Conservation (phyloP, 352 stramenopile species). For the Pythium plurisporium region DNA sequence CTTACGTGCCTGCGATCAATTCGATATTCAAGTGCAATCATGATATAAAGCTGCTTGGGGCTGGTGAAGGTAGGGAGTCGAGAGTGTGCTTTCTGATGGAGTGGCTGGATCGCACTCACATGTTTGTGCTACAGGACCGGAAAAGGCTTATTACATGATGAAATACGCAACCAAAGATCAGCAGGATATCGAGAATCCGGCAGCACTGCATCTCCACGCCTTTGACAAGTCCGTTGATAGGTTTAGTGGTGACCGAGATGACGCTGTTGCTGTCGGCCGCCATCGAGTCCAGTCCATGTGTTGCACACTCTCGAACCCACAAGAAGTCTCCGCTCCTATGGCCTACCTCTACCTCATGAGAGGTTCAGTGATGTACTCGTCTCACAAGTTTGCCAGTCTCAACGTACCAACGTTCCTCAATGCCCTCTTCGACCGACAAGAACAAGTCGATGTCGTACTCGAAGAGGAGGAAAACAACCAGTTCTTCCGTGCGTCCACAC, state of each 20-base stretch:
- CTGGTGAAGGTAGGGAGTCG: neutral
- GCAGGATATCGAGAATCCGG: neutral
- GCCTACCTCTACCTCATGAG: neutral
- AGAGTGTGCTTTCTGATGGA: no score
- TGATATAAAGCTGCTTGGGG: constrained; percentile 6
- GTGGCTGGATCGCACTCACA: no score
- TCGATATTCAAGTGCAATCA: constrained; percentile 10
- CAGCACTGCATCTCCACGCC: neutral
- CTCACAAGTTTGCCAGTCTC: constrained; percentile 1
- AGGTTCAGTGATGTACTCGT: neutral
- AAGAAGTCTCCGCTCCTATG: constrained; percentile 7
- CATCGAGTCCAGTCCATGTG: neutral
- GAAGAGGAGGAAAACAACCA: neutral
- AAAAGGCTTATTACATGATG: constrained; percentile 18
- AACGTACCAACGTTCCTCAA: neutral
- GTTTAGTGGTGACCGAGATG: neutral
- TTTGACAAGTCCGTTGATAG: neutral
- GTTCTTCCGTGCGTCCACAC: no score
- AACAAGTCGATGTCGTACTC: neutral
- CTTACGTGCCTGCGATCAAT: neutral
- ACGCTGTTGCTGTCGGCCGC: neutral
- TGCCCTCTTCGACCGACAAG: neutral
- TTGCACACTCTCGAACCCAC: constrained; percentile 3
- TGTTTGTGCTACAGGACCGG: neutral
- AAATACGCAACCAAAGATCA: constrained; percentile 10